Conservation (phyloP, 108 stramenopile species). For the Pseudonitzschia multiseries region DNA sequence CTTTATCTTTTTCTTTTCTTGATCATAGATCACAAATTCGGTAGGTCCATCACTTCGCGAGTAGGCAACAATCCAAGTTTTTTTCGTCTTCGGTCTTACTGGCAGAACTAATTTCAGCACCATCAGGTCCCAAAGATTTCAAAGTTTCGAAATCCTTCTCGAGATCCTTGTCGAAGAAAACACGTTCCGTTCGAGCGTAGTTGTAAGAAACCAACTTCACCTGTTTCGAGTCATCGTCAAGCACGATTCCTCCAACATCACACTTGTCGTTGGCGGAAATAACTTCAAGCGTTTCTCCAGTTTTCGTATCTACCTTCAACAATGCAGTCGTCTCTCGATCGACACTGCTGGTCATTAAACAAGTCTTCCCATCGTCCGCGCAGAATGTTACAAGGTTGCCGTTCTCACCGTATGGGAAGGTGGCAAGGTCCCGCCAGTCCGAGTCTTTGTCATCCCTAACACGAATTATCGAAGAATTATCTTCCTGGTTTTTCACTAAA, state of each 20-base stretch:
- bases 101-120: constrained; percentile 42
- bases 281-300: constrained; percentile 52
- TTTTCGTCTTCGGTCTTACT: constrained; percentile 53
- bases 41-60: constrained; percentile 51
- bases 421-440: constrained; percentile 56
- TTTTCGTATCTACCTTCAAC: constrained; percentile 59
- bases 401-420: constrained; percentile 62
- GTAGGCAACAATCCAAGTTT: constrained; percentile 53
- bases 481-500: constrained; percentile 44
- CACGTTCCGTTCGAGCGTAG: constrained; percentile 57
- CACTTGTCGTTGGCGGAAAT: constrained; percentile 57
- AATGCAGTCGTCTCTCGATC: constrained; percentile 64
- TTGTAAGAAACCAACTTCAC: constrained; percentile 52
- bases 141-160: constrained; percentile 52
- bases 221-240: constrained; percentile 66
- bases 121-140: constrained; percentile 41
- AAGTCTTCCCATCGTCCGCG: constrained; percentile 48
- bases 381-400: constrained; percentile 56
- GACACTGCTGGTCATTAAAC: constrained; percentile 47
- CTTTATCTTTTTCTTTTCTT: constrained; percentile 32
- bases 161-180: constrained; percentile 58
- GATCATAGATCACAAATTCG: constrained; percentile 51
- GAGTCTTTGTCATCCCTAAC: constrained; percentile 28
- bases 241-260: constrained; percentile 53
- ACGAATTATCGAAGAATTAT: constrained; percentile 46